A percentile compares a stretch with the other conserved stretches of the same genome.
phyloP scores from a whole-genome alignment of 805 yeast species.

The Kodamaea fukazawae region DNA sequence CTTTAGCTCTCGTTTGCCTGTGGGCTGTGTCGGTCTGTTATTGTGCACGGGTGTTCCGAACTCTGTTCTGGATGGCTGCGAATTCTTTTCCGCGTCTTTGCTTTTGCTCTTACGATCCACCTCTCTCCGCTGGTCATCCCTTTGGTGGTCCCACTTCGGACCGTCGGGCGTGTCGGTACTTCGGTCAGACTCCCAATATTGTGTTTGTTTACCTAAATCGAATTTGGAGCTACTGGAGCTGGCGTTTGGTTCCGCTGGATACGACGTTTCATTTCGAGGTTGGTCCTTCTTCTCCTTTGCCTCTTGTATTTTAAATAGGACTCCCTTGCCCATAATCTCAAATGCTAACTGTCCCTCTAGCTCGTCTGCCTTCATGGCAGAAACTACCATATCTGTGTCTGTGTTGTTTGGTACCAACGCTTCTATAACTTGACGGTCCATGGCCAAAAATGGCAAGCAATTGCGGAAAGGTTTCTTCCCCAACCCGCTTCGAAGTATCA shows the following conservation, averaged over 20 bases:
- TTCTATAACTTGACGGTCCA: slow-evolving; percentile 7
- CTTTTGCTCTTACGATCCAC: too few species aligned
- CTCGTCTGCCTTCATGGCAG: slow-evolving; percentile 13
- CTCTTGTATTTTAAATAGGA: slow-evolving; percentile 14
- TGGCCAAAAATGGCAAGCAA: slow-evolving; percentile 10
- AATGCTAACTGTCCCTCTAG: slow-evolving; percentile 15
- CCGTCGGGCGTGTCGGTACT: too few species aligned
- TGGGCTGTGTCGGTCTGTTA: not conserved
- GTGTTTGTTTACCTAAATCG: slow-evolving; percentile 3
- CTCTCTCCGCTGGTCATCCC: too few species aligned
- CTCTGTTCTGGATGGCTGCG: too few species aligned
- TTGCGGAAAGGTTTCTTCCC: slow-evolving; percentile 8
- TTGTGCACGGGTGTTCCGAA: not conserved
- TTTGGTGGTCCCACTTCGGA: too few species aligned
- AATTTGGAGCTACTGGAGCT: not conserved
- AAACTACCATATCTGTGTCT: slow-evolving; percentile 6
- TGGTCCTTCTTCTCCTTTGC: slow-evolving; percentile 4
- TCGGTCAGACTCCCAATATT: slow-evolving; percentile 3
- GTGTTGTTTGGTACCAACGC: slow-evolving; percentile 1
- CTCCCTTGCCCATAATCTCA: slow-evolving; percentile 13
- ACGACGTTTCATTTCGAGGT: not conserved
- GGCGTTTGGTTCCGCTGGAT: not conserved
- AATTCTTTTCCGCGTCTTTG: too few species aligned
- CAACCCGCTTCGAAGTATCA: slow-evolving; percentile 11
- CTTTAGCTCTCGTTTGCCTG: not conserved